These are phyloP conservation scores for Silene uniflora DNA, from an alignment of 148 eudicot species.

Conservation along the genomic window DNA sequence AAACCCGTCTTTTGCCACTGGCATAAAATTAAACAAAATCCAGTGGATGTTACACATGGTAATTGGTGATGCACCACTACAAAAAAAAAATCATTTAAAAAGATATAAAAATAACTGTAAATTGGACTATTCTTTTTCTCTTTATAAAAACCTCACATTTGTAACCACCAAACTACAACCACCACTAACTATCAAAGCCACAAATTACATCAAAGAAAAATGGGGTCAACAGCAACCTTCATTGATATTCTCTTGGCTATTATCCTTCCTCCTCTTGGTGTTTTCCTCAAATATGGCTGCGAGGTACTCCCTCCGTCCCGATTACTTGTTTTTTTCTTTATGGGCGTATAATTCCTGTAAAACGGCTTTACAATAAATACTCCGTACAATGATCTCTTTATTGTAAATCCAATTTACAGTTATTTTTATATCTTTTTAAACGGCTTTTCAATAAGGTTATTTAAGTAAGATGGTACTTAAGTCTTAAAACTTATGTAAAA, in stretches of 20 bases:
- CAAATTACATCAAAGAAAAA: conserved; percentile 1
- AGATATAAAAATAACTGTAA: not conserved
- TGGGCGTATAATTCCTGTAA: no score
- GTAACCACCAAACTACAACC: not conserved
- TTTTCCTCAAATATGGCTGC: conserved; percentile 40
- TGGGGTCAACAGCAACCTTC: conserved; percentile 27
- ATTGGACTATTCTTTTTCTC: not conserved
- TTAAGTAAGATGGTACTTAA: no score
- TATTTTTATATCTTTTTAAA: no score
- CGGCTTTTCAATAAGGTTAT: no score
- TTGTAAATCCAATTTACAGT: no score
- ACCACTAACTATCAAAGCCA: not conserved
- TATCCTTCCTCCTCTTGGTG: conserved; percentile 45
- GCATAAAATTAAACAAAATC: no score
- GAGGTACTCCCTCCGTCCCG: conserved; percentile 14
- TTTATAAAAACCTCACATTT: not conserved
- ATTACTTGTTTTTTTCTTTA: not conserved
- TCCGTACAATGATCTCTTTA: no score
- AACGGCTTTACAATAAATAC: no score
- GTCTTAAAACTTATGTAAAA: no score
- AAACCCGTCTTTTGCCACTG: not conserved
- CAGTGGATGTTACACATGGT: not conserved
- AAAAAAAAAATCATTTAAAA: no score
- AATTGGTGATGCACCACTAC: not conserved
- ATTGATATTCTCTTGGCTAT: conserved; percentile 39